Base-by-base conservation (phyloP, 441 rosid genomes). In the Adansonia rubrostipa region DNA sequence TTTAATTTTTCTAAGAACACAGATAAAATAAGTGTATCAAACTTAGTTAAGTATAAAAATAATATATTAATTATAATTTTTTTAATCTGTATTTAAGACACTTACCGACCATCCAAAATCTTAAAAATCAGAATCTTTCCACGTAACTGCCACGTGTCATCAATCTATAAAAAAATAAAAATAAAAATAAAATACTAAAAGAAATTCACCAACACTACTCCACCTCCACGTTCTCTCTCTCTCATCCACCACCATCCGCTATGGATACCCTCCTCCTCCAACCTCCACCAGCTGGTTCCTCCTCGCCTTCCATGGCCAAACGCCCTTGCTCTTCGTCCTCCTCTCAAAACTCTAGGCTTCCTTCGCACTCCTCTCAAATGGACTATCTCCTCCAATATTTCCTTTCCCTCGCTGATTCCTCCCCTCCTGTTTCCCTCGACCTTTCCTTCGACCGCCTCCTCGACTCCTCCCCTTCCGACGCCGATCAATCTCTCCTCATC, bases 361-460 rank as follows among this genome's bases (percentile, higher is more conserved):
- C 69, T 22, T 51, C 69, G 66, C 71, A 65, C 60, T 73, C 53
- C 73, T 74, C 74, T 47, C 83, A 80, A 60, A 63, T 86, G 77
- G 92, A 89, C 73, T 65, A 58, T 50, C 86, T 87, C 50, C 86
- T 90, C 74, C 76, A 78, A 48, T 78, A 85, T 3, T 85, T 92
- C 74, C 86, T 90, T 42, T 71, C 78, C 75, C 76, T 87, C 64
- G 81, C 88, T 44, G 93, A 89, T 67, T 86, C 86, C 3, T 84
- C 84, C 19, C 84, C 93, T 3, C 81, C 13, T 36, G n/a, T 73
- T 81, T 84, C 90, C 65, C 70, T 88, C 80, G 88, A 80, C 78
- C 81, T 64, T 71, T 81, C 93, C 73, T 88, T 93, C 71, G 92
- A 90, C 62, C 87, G 87, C 63, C 91, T 88, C 58, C 86, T 92